Evolutionary conservation across 352 stramenopile species (phyloP).

Genomic region (Phytophthora lateralis): DNA sequence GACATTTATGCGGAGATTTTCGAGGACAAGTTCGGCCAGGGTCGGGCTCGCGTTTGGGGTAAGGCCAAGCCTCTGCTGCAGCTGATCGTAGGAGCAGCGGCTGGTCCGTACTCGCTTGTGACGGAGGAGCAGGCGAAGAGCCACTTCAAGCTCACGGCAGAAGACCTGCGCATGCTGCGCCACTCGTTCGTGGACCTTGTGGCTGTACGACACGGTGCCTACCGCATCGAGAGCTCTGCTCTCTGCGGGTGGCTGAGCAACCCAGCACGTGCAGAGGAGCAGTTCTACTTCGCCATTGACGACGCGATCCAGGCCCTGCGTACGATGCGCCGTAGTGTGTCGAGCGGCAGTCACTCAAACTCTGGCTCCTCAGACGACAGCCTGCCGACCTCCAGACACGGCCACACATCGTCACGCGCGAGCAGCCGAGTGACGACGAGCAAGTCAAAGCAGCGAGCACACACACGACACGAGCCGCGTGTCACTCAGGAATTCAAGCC

Average conservation of each 20-base stretch:
- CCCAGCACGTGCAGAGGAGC: conserved; percentile 51
- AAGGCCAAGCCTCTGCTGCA: conserved; percentile 77
- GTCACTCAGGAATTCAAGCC: conserved; percentile 44
- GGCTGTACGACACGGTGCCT: conserved; percentile 59
- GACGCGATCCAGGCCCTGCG: conserved; percentile 51
- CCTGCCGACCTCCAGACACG: conserved; percentile 12
- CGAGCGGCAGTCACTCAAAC: conserved; percentile 16
- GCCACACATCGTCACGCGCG: conserved; percentile 16
- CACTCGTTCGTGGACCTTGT: conserved; percentile 83
- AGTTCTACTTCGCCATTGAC: conserved; percentile 70
- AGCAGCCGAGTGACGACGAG: conserved; percentile 18
- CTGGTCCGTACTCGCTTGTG: conserved; percentile 73
- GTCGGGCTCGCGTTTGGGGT: conserved; percentile 72
- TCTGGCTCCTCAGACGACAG: conserved; percentile 36
- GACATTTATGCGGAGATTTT: conserved; percentile 89
- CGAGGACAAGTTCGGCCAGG: conserved; percentile 87
- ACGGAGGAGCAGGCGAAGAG: conserved; percentile 71
- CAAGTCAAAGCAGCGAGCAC: conserved; percentile 27
- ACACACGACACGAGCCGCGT: conserved; percentile 33
- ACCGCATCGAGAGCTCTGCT: conserved; percentile 73
- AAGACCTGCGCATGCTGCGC: conserved; percentile 74
- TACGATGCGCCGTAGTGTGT: conserved; percentile 37
- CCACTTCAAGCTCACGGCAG: conserved; percentile 53
- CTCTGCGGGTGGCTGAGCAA: conserved; percentile 78
- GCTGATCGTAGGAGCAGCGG: conserved; percentile 70